phyloP scores from a whole-genome alignment of 2,329 filamentous ascomycete genomes.

The Tolypocladium paradoxum region DNA sequence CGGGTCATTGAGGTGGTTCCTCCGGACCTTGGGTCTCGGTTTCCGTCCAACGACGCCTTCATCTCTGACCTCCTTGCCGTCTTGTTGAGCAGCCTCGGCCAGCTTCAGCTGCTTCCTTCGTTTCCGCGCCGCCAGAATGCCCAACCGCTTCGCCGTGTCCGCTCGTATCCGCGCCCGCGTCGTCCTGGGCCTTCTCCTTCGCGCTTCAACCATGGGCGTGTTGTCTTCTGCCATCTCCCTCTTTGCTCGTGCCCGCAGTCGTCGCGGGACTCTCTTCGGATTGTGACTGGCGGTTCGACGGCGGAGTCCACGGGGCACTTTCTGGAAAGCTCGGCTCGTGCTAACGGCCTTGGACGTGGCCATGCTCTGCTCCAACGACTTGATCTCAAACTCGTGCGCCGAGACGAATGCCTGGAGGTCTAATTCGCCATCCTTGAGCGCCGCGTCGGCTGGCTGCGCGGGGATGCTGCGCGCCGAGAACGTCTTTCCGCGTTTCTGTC shows the following conservation, averaged over 20 bases:
- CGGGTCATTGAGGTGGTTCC: constrained; percentile 55
- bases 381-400: constrained; percentile 82
- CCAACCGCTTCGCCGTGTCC: constrained; percentile 64
- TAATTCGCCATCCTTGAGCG: constrained; percentile 62
- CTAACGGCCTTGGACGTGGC: constrained; percentile 52
- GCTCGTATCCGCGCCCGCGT: constrained; percentile 53
- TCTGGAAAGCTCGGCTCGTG: constrained; percentile 73
- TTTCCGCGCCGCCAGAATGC: constrained; percentile 49
- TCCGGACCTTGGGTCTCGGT: constrained; percentile 56
- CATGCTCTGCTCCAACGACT: constrained; percentile 74
- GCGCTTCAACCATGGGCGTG: constrained; percentile 65
- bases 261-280: constrained; percentile 74
- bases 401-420: constrained; percentile 77
- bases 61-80: constrained; percentile 5
- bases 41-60: constrained; percentile 11
- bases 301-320: constrained; percentile 74
- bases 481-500: constrained; percentile 35
- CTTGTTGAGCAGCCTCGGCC: constrained; percentile 10
- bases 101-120: constrained; percentile 29
- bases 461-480: constrained; percentile 38
- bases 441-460: constrained; percentile 37
- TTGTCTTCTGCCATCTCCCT: constrained; percentile 81
- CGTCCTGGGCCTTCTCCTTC: constrained; percentile 49
- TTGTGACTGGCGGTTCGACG: constrained; percentile 91
- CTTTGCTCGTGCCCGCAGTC: constrained; percentile 58